Conservation (phyloP, 2,329 filamentous ascomycete genomes). For the Dothistroma pini region DNA sequence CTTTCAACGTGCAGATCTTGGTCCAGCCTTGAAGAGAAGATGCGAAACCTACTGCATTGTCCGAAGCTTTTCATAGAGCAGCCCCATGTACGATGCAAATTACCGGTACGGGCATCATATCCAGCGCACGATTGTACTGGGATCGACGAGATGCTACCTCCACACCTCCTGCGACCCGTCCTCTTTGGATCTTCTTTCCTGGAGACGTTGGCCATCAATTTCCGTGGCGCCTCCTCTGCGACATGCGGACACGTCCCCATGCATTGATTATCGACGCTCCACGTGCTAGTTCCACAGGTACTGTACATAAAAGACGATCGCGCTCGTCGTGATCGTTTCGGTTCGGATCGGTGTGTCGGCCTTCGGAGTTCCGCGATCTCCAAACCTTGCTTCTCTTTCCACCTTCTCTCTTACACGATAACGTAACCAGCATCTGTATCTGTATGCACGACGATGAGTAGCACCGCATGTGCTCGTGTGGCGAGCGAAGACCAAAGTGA, state of each 20-base stretch:
- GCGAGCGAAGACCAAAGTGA: too few species aligned
- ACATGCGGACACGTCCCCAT: too few species aligned
- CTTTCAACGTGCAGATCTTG: background rate
- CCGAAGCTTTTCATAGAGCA: background rate
- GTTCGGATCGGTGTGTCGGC: background rate
- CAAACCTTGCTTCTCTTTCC: background rate
- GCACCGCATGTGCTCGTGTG: too few species aligned
- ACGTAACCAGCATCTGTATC: background rate
- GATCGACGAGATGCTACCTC: background rate
- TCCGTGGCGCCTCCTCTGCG: too few species aligned
- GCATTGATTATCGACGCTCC: too few species aligned
- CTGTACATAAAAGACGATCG: too few species aligned
- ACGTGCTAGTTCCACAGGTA: background rate
- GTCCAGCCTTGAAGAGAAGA: background rate
- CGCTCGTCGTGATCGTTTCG: background rate
- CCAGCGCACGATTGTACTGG: background rate
- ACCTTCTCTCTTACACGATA: background rate
- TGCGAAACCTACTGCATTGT: background rate
- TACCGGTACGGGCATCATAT: background rate
- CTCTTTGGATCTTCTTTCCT: background rate
- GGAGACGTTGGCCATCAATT: too few species aligned
- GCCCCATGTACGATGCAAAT: background rate
- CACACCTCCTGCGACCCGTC: background rate
- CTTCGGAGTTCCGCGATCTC: background rate
- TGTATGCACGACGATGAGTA: too few species aligned